phyloP scores from a whole-genome alignment of 148 eudicot genomes.

The Rhododendron ovatum region DNA sequence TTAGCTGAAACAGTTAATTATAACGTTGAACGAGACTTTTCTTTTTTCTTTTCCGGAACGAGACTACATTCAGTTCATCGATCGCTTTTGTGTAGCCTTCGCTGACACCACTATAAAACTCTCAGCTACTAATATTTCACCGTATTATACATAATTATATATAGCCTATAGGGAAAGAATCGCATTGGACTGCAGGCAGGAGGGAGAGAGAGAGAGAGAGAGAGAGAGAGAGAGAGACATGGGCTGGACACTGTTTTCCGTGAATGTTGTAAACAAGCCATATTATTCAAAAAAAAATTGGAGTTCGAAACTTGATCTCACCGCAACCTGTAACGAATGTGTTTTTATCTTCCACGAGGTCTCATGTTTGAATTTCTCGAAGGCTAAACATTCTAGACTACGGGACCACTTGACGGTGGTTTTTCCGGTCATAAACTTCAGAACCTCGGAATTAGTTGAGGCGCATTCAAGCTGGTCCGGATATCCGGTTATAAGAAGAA shows the following conservation, averaged over 20 bases:
- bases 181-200: neutral
- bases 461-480: accelerated
- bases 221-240: neutral
- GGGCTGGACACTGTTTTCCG: neutral
- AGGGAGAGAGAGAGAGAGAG: neutral
- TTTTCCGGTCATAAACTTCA: neutral
- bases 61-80: neutral
- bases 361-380: neutral
- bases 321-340: neutral
- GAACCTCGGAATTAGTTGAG: neutral
- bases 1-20: neutral
- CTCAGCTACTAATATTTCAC: neutral
- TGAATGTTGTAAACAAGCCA: neutral
- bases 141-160: neutral
- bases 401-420: accelerated
- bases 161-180: neutral
- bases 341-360: too few relatives aligned
- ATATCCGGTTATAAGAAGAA: too few relatives aligned
- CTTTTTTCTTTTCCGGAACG: neutral
- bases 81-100: neutral
- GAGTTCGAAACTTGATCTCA: neutral
- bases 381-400: neutral
- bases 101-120: neutral
- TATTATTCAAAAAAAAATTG: neutral
- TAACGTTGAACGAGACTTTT: neutral